phyloP scores from a whole-genome alignment of 2,329 filamentous ascomycete species.

The Penicillium rolfsii region DNA sequence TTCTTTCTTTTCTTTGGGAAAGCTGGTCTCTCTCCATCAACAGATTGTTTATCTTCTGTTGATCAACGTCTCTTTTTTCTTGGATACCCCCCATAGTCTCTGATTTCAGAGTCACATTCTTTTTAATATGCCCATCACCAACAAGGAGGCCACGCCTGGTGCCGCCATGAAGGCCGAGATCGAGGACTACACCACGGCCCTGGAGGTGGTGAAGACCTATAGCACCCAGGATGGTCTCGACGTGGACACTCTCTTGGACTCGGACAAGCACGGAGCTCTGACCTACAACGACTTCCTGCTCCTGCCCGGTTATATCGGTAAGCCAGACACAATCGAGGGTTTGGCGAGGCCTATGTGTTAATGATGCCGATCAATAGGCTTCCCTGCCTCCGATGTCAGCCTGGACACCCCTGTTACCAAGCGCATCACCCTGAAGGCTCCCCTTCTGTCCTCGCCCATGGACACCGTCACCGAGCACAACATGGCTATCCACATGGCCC shows the following conservation, averaged over 20 bases:
- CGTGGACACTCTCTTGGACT: slow-evolving; percentile 84
- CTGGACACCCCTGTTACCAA: slow-evolving; percentile 94
- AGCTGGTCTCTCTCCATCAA: slow-evolving; percentile 64
- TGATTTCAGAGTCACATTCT: slow-evolving; percentile 36
- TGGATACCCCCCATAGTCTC: slow-evolving; percentile 28
- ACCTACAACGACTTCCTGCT: slow-evolving; percentile 99
- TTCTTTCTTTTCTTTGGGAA: slow-evolving; percentile 59
- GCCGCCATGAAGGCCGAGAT: slow-evolving; percentile 57
- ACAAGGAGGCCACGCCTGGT: slow-evolving; percentile 60
- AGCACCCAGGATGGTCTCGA: slow-evolving; percentile 80
- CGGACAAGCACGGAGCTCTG: slow-evolving; percentile 86
- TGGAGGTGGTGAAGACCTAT: slow-evolving; percentile 82
- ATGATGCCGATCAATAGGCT: slow-evolving; percentile 57
- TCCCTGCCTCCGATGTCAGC: slow-evolving; percentile 83
- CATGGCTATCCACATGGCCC: slow-evolving; percentile 91
- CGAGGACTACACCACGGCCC: slow-evolving; percentile 73
- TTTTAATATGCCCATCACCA: slow-evolving; percentile 70
- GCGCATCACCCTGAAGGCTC: slow-evolving; percentile 93
- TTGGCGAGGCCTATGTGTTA: slow-evolving; percentile 28
- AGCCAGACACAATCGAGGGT: slow-evolving; percentile 27
- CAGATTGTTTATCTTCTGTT: slow-evolving; percentile 53
- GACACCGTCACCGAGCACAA: slow-evolving; percentile 99
- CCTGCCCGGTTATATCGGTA: slow-evolving; percentile 92
- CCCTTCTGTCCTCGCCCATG: slow-evolving; percentile 97
- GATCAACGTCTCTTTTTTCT: slow-evolving; percentile 40